Evolutionary conservation across 2,329 filamentous ascomycete genomes (phyloP).

Genomic region (Aspergillus unguis): DNA sequence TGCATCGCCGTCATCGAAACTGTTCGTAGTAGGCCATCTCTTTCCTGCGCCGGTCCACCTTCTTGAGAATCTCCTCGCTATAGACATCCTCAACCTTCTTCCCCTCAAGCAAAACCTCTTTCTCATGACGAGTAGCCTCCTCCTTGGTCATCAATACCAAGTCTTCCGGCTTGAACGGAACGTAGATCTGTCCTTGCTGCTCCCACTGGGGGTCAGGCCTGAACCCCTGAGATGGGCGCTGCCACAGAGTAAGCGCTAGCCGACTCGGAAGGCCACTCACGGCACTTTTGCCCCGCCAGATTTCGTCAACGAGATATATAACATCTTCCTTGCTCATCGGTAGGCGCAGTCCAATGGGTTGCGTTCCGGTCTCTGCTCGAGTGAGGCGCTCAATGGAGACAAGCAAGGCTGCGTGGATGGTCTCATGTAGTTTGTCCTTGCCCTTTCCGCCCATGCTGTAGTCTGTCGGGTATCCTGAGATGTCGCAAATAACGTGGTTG

Average conservation of each 20-base stretch:
- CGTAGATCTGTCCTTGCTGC: conserved; percentile 68
- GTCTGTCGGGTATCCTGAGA: conserved; percentile 73
- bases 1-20: conserved; percentile 35
- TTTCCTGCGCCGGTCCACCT: conserved; percentile 63
- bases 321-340: conserved; percentile 77
- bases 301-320: conserved; percentile 83
- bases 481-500: conserved; percentile 84
- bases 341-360: conserved; percentile 70
- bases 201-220: conserved; percentile 59
- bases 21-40: conserved; percentile 61
- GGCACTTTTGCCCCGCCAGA: conserved; percentile 77
- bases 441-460: conserved; percentile 79
- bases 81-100: conserved; percentile 72
- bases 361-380: conserved; percentile 48
- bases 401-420: conserved; percentile 72
- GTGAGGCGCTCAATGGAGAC: conserved; percentile 74
- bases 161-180: conserved; percentile 65
- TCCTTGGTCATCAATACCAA: conserved; percentile 93
- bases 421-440: conserved; percentile 88
- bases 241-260: conserved; percentile 78
- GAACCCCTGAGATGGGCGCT: conserved; percentile 59
- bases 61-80: conserved; percentile 61
- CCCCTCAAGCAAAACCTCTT: conserved; percentile 68
- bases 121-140: conserved; percentile 76
- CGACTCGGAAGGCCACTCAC: conserved; percentile 78